Evolutionary conservation across 2,329 filamentous ascomycete species (phyloP), one percentile per base, ranked within the genome.

Genomic region (Akanthomyces dipterigenus): DNA sequence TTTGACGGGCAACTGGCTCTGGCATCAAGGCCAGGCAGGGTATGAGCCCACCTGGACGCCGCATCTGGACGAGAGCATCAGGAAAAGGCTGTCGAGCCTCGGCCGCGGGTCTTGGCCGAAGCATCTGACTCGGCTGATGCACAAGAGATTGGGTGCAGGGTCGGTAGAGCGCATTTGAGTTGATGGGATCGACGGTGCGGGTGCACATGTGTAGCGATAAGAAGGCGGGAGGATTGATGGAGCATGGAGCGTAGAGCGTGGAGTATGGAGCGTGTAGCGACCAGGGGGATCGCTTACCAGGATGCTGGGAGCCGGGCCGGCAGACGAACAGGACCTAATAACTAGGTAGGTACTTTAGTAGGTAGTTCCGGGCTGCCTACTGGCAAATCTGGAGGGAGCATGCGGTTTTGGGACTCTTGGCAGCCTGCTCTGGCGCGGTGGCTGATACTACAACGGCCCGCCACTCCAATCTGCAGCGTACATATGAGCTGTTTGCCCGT

Each of bases 61-160:
- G 18, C 43, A 57, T 57, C 31, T 46, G 14, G 42, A 56, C 22
- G 28, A 26, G 20, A n/a, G 31, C 12, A 57, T 46, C 38, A 48
- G 14, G 18, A 50, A 50, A 20, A 24, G 20, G 38, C 12, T 43
- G 24, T 55, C 18, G 28, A 31, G 34, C 55, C 55, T 50, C 45
- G 55, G 55, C 55, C 55, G 24, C 34, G 34, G 43, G 34, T 28
- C 45, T 5, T 40, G 36, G 12, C 46, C 43, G 45, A 49, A 50
- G 45, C 55, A 58, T 58, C 55, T 58, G 55, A 58, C 24, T 49
- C 55, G 55, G 18, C 45, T 58, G 16, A 31, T 50, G 55, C 3
- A 18, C 18, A 9, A 9, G 5, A 42, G 24, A 58, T 42, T 42
- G 46, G 31, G 43, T 38, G n/a, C 42, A 40, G 46, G 31, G 45